Evolutionary conservation across 306 rosid species (phyloP).

Genomic region (Fagus sylvatica): DNA sequence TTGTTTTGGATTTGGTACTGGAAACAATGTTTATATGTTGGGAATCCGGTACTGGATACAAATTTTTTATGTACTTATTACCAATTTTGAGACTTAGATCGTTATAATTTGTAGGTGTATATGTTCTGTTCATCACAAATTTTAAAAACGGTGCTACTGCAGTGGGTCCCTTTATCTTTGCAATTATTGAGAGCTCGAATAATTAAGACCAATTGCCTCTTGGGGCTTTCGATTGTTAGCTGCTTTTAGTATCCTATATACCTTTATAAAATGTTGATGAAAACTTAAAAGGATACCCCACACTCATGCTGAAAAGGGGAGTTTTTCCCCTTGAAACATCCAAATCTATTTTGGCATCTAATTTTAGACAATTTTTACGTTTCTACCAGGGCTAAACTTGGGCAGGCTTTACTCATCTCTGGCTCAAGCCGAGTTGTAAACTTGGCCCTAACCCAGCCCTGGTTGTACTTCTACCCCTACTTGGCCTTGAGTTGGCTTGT

Average conservation of each 20-base stretch:
- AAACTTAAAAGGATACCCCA: not conserved
- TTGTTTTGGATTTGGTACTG: not conserved
- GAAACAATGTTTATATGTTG: not conserved
- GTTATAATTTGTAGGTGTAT: not conserved
- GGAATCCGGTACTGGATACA: not conserved
- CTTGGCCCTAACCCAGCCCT: not conserved
- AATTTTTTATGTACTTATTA: not conserved
- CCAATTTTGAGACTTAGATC: not conserved
- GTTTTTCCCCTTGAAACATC: not conserved
- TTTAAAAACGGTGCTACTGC: not conserved
- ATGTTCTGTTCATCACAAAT: not conserved
- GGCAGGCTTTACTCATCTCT: not conserved
- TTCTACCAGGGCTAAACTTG: not conserved
- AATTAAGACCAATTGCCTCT: constrained; percentile 15
- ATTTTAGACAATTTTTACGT: not conserved
- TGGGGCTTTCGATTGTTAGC: not conserved
- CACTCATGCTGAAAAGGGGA: not conserved
- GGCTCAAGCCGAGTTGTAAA: not conserved
- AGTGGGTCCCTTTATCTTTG: constrained; percentile 1
- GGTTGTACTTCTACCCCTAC: not conserved
- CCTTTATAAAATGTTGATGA: not conserved
- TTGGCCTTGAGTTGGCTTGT: not conserved
- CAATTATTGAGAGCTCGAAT: constrained; percentile 12
- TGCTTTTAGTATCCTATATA: constrained; percentile 5
- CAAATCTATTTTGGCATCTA: not conserved